Conservation (phyloP, 2,329 filamentous ascomycete genomes). For the Scorias spongiosa region DNA sequence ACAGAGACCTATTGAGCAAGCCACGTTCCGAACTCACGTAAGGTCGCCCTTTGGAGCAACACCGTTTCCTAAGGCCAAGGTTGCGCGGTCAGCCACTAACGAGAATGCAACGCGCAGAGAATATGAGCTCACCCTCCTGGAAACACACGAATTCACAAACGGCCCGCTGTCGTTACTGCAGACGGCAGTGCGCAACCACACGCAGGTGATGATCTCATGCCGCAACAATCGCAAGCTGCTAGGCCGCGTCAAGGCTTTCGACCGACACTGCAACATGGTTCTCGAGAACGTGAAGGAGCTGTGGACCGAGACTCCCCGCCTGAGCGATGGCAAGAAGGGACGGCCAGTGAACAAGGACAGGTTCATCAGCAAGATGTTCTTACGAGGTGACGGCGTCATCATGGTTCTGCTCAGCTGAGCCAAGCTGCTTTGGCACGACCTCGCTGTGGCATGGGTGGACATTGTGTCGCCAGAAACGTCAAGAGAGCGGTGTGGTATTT, state of each 20-base stretch:
- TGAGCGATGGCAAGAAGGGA: conserved; percentile 76
- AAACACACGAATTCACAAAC: conserved; percentile 65
- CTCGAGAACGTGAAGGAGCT: conserved; percentile 97
- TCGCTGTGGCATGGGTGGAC: too few species aligned
- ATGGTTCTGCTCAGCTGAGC: conserved; percentile 65
- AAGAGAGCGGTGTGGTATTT: too few species aligned
- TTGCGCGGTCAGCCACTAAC: conserved; percentile 2
- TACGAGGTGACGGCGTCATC: conserved; percentile 78
- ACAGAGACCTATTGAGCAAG: conserved; percentile 77
- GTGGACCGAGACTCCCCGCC: conserved; percentile 89
- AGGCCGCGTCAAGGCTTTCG: conserved; percentile 94
- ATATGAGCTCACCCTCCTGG: conserved; percentile 73
- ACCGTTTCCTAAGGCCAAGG: conserved; percentile 2
- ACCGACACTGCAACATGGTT: conserved; percentile 98
- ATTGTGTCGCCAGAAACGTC: too few species aligned
- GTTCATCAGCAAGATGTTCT: conserved; percentile 96
- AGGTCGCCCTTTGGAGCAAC: conserved; percentile 22
- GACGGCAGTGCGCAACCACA: conserved; percentile 86
- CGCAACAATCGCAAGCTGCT: conserved; percentile 97
- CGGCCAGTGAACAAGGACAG: conserved; percentile 91
- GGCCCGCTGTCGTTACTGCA: conserved; percentile 87
- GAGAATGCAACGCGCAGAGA: conserved; percentile 40
- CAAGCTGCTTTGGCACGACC: not conserved
- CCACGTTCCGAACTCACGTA: conserved; percentile 84
- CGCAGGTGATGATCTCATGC: conserved; percentile 91